Percentiles rank a stretch among this genome's conserved stretches.
phyloP scores from a whole-genome alignment of 768 basidiomycete species.

The Chalciporus piperatus region DNA sequence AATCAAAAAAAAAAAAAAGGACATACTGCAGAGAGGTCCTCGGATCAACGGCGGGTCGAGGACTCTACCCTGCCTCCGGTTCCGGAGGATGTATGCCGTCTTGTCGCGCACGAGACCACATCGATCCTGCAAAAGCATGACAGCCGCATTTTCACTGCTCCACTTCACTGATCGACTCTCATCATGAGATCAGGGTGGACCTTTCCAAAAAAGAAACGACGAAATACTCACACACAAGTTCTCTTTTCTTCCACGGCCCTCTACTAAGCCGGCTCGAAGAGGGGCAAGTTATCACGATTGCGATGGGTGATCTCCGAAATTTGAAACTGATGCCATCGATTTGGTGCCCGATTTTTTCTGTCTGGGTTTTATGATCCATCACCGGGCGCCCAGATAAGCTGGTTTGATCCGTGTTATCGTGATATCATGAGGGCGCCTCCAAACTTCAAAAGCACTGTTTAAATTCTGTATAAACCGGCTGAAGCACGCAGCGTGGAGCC shows the following conservation, averaged over 20 bases:
- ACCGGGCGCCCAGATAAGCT: neutral
- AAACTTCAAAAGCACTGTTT: neutral
- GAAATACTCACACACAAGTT: too few species aligned
- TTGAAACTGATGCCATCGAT: conserved; percentile 11
- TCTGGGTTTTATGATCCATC: neutral
- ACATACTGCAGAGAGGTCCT: neutral
- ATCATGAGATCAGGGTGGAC: conserved; percentile 17
- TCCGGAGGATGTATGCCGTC: neutral
- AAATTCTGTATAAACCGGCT: neutral
- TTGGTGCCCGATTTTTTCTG: neutral
- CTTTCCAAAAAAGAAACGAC: neutral
- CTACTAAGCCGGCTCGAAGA: too few species aligned
- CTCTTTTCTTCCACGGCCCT: neutral
- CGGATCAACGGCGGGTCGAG: conserved; percentile 11
- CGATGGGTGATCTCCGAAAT: conserved; percentile 7
- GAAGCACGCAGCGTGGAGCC: neutral
- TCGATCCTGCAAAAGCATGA: conserved; percentile 2
- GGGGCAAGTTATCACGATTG: too few species aligned
- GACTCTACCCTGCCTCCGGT: neutral
- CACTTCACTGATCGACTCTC: neutral
- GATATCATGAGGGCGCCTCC: neutral
- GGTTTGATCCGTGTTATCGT: neutral
- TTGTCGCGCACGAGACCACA: neutral
- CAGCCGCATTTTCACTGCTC: neutral
- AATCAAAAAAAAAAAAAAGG: neutral